Conservation (phyloP, 176 grass and related monocot species). For the Oryza longistaminata region DNA sequence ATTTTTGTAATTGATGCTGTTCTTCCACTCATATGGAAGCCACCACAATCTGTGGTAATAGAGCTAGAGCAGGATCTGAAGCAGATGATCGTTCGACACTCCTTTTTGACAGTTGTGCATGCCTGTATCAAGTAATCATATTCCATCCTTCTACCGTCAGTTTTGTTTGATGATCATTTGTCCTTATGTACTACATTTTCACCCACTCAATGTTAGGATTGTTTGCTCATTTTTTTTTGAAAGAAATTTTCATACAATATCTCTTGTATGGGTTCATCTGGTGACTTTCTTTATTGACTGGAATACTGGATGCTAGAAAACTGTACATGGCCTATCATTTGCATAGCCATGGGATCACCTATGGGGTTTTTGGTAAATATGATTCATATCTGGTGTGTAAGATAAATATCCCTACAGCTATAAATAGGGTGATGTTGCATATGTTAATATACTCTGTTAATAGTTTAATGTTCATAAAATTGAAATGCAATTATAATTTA, state of each 20-base stretch:
- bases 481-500: not conserved
- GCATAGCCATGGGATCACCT: not conserved
- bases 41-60: slow-evolving; percentile 76
- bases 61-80: slow-evolving; percentile 99
- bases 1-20: slow-evolving; percentile 96
- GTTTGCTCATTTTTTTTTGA: not conserved
- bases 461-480: not conserved
- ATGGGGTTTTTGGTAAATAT: not conserved
- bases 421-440: not conserved
- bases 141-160: slow-evolving; percentile 12
- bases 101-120: slow-evolving; percentile 96
- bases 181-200: not conserved
- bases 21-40: slow-evolving; percentile 88
- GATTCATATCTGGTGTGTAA: not conserved
- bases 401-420: not conserved
- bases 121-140: slow-evolving; percentile 91
- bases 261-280: not conserved
- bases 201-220: not conserved
- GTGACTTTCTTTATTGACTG: not conserved
- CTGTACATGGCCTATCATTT: slow-evolving; percentile 7
- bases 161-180: slow-evolving; percentile 19
- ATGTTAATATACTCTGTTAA: slow-evolving; percentile 1
- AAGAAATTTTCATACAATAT: not conserved
- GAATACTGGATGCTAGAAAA: slow-evolving; percentile 10
- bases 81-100: slow-evolving; percentile 95